A percentile compares a stretch with the other conserved stretches of the same genome.
phyloP scores from a whole-genome alignment of 129 eudicot species.

The Pseudognaphalium luteoalbum region DNA sequence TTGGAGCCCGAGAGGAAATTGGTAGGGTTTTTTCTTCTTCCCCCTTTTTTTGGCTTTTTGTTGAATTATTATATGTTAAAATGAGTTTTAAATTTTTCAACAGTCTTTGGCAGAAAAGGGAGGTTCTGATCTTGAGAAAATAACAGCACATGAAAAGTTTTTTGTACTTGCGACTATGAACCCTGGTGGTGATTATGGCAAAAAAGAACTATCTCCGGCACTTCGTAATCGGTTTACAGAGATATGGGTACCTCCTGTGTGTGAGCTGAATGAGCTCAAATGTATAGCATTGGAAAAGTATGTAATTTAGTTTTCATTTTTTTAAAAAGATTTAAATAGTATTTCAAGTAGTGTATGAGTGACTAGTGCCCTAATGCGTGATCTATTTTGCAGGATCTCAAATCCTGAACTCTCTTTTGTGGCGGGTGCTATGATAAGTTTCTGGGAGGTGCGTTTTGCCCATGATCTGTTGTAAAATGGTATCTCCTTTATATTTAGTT shows the following conservation, averaged over 20 bases:
- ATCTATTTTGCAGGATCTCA: slow-evolving; percentile 47
- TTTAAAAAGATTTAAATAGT: background rate
- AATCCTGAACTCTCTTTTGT: slow-evolving; percentile 42
- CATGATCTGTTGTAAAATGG: background rate
- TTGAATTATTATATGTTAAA: no score
- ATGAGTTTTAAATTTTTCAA: slow-evolving; percentile 20
- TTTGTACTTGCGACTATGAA: slow-evolving; percentile 98
- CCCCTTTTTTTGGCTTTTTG: background rate
- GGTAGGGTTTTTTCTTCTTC: slow-evolving; percentile 46
- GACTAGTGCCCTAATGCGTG: background rate
- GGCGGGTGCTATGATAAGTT: slow-evolving; percentile 62
- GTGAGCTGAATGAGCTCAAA: slow-evolving; percentile 66
- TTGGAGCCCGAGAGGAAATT: slow-evolving; percentile 94
- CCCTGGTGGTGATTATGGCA: slow-evolving; percentile 98
- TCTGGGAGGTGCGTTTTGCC: slow-evolving; percentile 71
- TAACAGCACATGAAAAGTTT: slow-evolving; percentile 82
- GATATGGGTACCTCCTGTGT: slow-evolving; percentile 95
- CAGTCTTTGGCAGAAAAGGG: slow-evolving; percentile 99
- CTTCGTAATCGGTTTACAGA: slow-evolving; percentile 95
- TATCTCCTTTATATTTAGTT: background rate
- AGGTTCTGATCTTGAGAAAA: slow-evolving; percentile 70
- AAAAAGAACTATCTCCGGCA: slow-evolving; percentile 95
- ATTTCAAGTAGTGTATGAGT: slow-evolving; percentile 8
- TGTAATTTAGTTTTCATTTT: background rate
- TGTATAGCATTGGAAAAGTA: slow-evolving; percentile 73